phyloP scores from a whole-genome alignment of 169 alveolate species.

The Neospora caninum region DNA sequence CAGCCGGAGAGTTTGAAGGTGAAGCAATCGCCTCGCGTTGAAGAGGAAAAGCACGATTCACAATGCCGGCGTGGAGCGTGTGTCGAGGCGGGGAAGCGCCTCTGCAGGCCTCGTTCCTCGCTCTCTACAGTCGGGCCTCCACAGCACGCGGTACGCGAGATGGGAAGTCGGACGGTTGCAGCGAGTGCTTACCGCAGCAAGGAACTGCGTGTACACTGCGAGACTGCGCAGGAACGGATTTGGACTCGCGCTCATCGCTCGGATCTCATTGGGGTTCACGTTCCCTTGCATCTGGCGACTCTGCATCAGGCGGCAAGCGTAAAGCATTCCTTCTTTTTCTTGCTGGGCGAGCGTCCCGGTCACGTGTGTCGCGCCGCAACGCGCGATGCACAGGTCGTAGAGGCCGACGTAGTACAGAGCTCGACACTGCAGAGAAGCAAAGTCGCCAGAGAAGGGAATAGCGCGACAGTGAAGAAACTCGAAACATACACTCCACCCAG shows the following conservation, averaged over 20 bases:
- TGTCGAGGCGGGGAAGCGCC: no score
- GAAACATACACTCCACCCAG: neutral
- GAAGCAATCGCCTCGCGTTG: no score
- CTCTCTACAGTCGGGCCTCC: no score
- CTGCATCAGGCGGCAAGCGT: slow-evolving; percentile 22
- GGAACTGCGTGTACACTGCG: slow-evolving; percentile 10
- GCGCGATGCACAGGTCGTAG: slow-evolving; percentile 14
- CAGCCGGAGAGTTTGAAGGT: no score
- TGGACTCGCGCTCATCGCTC: neutral
- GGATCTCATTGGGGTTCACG: neutral
- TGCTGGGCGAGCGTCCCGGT: slow-evolving; percentile 28
- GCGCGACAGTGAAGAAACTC: neutral
- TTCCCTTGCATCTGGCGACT: neutral
- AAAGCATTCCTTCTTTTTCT: slow-evolving; percentile 27
- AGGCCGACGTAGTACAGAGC: slow-evolving; percentile 25
- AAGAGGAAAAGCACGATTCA: no score
- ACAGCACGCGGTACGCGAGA: no score
- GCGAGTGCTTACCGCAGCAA: neutral
- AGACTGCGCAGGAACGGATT: slow-evolving; percentile 19
- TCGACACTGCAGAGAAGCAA: slow-evolving; percentile 18
- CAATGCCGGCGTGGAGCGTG: no score
- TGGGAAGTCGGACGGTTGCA: no score
- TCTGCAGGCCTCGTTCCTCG: no score
- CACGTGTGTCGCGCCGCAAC: slow-evolving; percentile 11
- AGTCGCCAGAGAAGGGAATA: neutral